Percentiles rank a stretch among this genome's conserved stretches.
phyloP scores from a whole-genome alignment of 2,329 filamentous ascomycete species.

The Fusarium graminum region DNA sequence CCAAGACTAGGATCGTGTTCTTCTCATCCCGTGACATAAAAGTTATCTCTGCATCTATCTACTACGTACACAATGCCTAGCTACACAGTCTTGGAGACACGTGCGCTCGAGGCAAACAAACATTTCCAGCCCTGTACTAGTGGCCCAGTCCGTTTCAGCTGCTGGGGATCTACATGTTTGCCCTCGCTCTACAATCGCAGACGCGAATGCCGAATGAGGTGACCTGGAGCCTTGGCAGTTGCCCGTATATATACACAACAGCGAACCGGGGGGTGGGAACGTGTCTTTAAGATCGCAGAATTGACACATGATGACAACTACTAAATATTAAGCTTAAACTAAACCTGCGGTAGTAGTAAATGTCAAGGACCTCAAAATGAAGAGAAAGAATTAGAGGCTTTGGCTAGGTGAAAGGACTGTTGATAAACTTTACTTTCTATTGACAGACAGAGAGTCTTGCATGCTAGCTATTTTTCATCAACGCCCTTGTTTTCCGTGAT shows the following conservation, averaged over 20 bases:
- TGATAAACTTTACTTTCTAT: constrained; percentile 14
- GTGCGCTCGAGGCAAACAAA: constrained; percentile 17
- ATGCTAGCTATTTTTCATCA: constrained; percentile 25
- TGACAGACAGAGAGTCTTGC: constrained; percentile 19
- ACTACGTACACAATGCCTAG: not conserved
- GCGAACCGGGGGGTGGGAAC: not conserved
- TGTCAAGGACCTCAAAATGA: not conserved
- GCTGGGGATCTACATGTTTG: constrained; percentile 21
- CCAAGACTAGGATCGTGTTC: constrained; percentile 1
- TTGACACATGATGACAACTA: constrained; percentile 3
- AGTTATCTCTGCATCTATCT: constrained; percentile 5
- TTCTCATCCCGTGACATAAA: constrained; percentile 3
- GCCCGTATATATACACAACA: not conserved
- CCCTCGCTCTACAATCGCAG: constrained; percentile 21
- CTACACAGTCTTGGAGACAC: constrained; percentile 11
- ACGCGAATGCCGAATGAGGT: constrained; percentile 28
- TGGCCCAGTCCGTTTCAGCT: constrained; percentile 16
- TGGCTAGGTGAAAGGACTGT: constrained; percentile 1
- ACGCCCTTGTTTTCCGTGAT: constrained; percentile 15
- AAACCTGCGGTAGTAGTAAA: constrained; percentile 1
- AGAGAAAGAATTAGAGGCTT: not conserved
- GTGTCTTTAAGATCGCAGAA: not conserved
- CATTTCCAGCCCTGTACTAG: constrained; percentile 34
- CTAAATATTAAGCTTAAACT: not conserved
- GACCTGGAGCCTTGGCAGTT: constrained; percentile 2